These are phyloP conservation scores for Teratosphaeria nubilosa DNA, from an alignment of 2,329 filamentous ascomycete genomes.

Conservation along the genomic window DNA sequence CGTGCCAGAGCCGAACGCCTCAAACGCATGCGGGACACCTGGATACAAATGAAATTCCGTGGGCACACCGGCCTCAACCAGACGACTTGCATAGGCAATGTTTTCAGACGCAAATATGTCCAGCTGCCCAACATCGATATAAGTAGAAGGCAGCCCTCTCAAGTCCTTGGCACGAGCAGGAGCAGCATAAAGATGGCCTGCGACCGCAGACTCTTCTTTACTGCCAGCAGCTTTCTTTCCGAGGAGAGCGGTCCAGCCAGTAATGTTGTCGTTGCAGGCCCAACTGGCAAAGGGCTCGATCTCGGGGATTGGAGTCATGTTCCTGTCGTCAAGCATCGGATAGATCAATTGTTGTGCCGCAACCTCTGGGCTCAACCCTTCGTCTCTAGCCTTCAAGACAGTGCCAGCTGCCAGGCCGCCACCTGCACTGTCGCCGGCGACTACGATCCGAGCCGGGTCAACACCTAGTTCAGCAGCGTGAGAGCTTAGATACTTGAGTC, in stretches of 20 bases:
- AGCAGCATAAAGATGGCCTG: constrained; percentile 2
- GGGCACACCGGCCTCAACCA: constrained; percentile 34
- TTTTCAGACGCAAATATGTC: constrained; percentile 37
- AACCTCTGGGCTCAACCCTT: constrained; percentile 18
- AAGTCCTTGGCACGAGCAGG: constrained; percentile 16
- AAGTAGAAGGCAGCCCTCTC: constrained; percentile 33
- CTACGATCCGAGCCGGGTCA: constrained; percentile 30
- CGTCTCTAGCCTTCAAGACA: constrained; percentile 27
- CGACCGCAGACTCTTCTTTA: constrained; percentile 8
- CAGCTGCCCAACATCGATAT: constrained; percentile 35
- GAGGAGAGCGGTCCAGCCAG: constrained; percentile 34
- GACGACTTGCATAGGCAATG: constrained; percentile 30
- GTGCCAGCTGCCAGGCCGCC: constrained; percentile 31
- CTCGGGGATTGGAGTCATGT: constrained; percentile 20
- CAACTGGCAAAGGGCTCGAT: constrained; percentile 28
- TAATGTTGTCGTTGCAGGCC: constrained; percentile 29
- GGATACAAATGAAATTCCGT: constrained; percentile 37
- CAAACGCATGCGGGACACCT: constrained; percentile 33
- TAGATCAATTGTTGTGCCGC: constrained; percentile 36
- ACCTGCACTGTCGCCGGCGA: constrained; percentile 37
- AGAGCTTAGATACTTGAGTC: constrained; percentile 28
- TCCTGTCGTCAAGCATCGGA: constrained; percentile 40
- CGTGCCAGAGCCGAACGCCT: constrained; percentile 9
- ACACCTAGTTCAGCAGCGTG: constrained; percentile 33
- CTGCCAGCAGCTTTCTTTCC: constrained; percentile 25